Evolutionary conservation across 805 yeast genomes (phyloP).

Genomic region (Candida tibetensis): DNA sequence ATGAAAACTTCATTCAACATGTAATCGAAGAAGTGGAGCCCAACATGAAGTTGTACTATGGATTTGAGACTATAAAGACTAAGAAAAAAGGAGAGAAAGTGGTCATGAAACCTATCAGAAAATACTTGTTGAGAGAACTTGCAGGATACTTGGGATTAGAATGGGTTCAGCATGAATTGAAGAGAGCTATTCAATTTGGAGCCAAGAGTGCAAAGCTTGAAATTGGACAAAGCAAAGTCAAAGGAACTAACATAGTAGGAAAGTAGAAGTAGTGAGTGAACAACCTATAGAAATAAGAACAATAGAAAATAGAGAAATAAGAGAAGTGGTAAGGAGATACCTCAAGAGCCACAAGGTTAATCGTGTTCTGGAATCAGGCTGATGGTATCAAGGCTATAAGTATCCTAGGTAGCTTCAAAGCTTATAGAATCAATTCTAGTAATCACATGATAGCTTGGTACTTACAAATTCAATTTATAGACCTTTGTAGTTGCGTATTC

Average conservation of each 20-base stretch:
- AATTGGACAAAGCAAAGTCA: conserved; percentile 67
- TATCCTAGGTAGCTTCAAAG: no score
- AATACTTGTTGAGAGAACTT: conserved; percentile 57
- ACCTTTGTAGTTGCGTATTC: no score
- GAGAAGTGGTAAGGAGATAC: no score
- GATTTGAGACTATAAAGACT: conserved; percentile 20
- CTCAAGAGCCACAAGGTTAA: no score
- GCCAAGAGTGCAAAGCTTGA: conserved; percentile 94
- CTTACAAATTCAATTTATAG: no score
- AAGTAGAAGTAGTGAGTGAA: neutral
- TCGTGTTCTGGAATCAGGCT: no score
- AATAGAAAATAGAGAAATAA: conserved; percentile 2
- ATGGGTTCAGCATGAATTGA: conserved; percentile 69
- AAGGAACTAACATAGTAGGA: conserved; percentile 61
- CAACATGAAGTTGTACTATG: conserved; percentile 37
- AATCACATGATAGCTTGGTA: no score
- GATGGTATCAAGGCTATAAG: no score
- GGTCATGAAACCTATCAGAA: conserved; percentile 33
- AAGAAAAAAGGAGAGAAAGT: conserved; percentile 27
- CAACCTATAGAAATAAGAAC: neutral
- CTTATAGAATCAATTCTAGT: no score
- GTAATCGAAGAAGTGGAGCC: conserved; percentile 51
- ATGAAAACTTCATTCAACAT: conserved; percentile 53
- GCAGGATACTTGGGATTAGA: conserved; percentile 52
- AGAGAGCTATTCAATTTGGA: conserved; percentile 96